A percentile compares a stretch with the other conserved stretches of the same genome.
Conservation (phyloP, 2,329 filamentous ascomycete genomes). For the Botrytis fabae region DNA sequence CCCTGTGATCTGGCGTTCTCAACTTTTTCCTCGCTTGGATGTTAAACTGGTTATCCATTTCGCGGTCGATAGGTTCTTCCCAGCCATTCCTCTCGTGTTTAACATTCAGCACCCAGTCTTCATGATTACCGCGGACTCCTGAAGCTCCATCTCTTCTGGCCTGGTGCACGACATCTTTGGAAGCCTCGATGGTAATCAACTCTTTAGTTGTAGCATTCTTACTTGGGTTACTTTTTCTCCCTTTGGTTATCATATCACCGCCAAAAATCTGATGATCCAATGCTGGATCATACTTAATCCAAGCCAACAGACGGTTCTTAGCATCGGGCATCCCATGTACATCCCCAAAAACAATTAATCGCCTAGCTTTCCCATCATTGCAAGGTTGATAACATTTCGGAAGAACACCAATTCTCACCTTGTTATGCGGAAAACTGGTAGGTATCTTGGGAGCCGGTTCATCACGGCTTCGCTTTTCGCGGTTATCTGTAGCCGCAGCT, state of each 20-base stretch:
- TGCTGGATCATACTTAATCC: not conserved
- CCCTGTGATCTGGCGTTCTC: not conserved
- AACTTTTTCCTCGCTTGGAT: not conserved
- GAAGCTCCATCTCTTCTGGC: not conserved
- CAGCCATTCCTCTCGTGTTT: not conserved
- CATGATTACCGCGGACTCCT: constrained; percentile 3
- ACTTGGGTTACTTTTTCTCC: not conserved
- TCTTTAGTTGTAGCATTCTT: not conserved
- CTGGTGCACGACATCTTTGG: not conserved
- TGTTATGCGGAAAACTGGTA: not conserved
- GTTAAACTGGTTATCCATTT: not conserved
- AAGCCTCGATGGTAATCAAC: not conserved
- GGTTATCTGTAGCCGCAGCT: not conserved
- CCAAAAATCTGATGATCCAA: not conserved
- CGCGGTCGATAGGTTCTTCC: not conserved
- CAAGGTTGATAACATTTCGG: not conserved
- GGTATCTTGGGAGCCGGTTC: not conserved
- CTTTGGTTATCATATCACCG: constrained; percentile 4
- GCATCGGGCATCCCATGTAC: not conserved
- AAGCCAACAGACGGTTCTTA: not conserved
- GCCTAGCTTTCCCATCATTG: too few relatives aligned
- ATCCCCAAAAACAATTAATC: not conserved
- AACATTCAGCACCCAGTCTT: not conserved
- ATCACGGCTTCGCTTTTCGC: not conserved
- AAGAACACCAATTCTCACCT: not conserved